These are phyloP conservation scores for Daldinia sp. DNA, from an alignment of 2,329 filamentous ascomycete species.

Conservation along the genomic window DNA sequence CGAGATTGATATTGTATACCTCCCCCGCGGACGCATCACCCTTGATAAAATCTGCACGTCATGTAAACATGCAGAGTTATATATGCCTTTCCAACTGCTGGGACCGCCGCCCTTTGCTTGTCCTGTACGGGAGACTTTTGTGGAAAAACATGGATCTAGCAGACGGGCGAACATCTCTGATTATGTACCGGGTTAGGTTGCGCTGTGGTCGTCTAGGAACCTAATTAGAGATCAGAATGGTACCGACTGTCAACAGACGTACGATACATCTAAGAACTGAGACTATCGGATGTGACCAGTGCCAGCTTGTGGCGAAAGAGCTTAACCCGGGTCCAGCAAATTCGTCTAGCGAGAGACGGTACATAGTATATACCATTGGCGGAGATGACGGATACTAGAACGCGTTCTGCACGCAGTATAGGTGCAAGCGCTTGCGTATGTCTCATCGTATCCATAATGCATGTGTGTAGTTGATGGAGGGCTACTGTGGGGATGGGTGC, in stretches of 20 bases:
- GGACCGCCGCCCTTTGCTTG: not conserved
- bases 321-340: slow-evolving; percentile 2
- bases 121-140: not conserved
- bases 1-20: slow-evolving; percentile 12
- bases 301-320: slow-evolving; percentile 18
- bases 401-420: slow-evolving; percentile 33
- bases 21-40: slow-evolving; percentile 15
- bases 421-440: slow-evolving; percentile 38
- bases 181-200: slow-evolving; percentile 11
- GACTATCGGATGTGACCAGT: slow-evolving; percentile 33
- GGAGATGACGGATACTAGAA: slow-evolving; percentile 26
- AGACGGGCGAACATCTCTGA: slow-evolving; percentile 9
- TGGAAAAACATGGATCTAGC: slow-evolving; percentile 17
- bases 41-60: slow-evolving; percentile 26
- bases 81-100: slow-evolving; percentile 1
- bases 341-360: not conserved
- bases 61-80: slow-evolving; percentile 19
- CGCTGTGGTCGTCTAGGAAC: slow-evolving; percentile 6
- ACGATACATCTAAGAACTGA: slow-evolving; percentile 28
- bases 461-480: slow-evolving; percentile 38
- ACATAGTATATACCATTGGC: not conserved
- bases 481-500: slow-evolving; percentile 36
- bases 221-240: slow-evolving; percentile 13
- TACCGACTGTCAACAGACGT: slow-evolving; percentile 16
- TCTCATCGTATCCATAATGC: slow-evolving; percentile 38